Evolutionary conservation across 495 filamentous ascomycete genomes (phyloP).

Genomic region (Tuber indicum): DNA sequence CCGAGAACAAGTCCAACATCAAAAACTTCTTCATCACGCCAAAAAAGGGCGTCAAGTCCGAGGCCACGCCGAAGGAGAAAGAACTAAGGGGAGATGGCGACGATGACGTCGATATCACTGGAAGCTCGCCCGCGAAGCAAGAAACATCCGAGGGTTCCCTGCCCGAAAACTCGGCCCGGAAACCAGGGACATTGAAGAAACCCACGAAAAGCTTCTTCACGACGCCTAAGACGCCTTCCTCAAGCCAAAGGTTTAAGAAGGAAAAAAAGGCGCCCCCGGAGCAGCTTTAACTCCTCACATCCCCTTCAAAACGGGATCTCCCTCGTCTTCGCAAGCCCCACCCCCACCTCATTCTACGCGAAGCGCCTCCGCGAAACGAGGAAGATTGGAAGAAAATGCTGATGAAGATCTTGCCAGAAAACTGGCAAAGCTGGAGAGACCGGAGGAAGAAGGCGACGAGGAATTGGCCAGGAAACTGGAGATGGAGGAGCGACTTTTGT

Average conservation of each 20-base stretch:
- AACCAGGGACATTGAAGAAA: not conserved
- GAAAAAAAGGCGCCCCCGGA: slow-evolving; percentile 3
- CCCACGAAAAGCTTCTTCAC: not conserved
- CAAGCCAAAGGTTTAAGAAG: slow-evolving; percentile 10
- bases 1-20: slow-evolving; percentile 84
- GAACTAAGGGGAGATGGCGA: not conserved
- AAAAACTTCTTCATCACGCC: slow-evolving; percentile 74
- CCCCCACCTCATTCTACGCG: too few relatives aligned
- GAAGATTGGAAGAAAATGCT: not conserved
- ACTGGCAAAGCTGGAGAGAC: slow-evolving; percentile 50
- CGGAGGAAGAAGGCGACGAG: slow-evolving; percentile 41
- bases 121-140: not conserved
- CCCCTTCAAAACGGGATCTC: not conserved
- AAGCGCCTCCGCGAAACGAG: not conserved
- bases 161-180: slow-evolving; percentile 7
- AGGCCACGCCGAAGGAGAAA: slow-evolving; percentile 34
- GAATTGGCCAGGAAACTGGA: slow-evolving; percentile 28
- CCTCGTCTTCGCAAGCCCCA: not conserved
- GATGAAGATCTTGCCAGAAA: slow-evolving; percentile 31
- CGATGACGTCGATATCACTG: not conserved
- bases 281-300: not conserved
- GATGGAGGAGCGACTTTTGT: not conserved
- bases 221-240: slow-evolving; percentile 2
- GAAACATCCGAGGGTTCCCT: not conserved
- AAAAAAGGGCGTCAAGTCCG: slow-evolving; percentile 43